Evolutionary conservation across 2,329 filamentous ascomycete species (phyloP), one percentile per base, ranked within the genome.

Genomic region (Ceratocystis destructans): DNA sequence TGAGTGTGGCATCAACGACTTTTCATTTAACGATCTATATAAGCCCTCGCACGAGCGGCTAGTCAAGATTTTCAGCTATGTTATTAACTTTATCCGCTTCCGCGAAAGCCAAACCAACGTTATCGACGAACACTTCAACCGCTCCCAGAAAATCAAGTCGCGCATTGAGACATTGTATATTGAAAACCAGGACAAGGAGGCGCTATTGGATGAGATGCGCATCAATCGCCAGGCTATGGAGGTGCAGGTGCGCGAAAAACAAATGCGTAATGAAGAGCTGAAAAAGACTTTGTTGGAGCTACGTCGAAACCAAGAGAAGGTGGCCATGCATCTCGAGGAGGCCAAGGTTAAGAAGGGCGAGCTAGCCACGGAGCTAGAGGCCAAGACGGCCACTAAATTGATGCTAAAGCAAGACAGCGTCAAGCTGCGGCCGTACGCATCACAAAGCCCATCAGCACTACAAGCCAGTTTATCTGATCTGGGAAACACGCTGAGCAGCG

Each of bases 1-100:
- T 67, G 90, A 93, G 79, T 97, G 94, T 74, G 91, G 91, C 61
- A 89, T 99, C 71, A 87, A 87, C 69, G 94, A 99, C 76, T 96
- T 99, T 72, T 90, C 88, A 45, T 96, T 97, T 76, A 86, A 87
- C 68, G 94, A 99, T 75, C 79, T 99, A 5, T 93, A 95, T 74
- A 88, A 88, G 74, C 94, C 94, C 17, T 96, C 90, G 1, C 89
- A 95, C 73, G 88, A 90, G 67, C 88, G 94, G 57, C 82, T 97
- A 15, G 88, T 93, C 72, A 96, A 94, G 78, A 95, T 97, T 72
- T 94, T 99, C 75, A 96, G 90, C 70, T 96, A 96, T 76, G 84
- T 97, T 70, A 99, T 99, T 79, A 99, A 99, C 77, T 99, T 99
- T 76, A 92, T 97, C 71, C 87, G 94, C 64, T 99, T 97, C 77